A percentile compares a stretch with the other conserved stretches of the same genome.
These are phyloP conservation scores for Aspergillus biplanus DNA, from an alignment of 495 filamentous ascomycete genomes.

Conservation along the genomic window DNA sequence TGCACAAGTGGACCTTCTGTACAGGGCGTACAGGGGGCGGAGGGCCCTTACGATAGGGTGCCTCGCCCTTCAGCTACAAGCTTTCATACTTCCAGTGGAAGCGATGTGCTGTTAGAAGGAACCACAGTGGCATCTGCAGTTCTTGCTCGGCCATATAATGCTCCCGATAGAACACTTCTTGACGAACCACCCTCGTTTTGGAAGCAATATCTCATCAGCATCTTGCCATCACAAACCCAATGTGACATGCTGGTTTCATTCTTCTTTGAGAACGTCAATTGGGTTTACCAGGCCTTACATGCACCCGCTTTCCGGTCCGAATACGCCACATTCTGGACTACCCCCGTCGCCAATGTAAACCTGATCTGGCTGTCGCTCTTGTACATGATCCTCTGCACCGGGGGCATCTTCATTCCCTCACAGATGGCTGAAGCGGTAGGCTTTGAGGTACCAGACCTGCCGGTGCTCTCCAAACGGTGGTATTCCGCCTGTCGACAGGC, in stretches of 20 bases:
- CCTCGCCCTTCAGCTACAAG: background rate
- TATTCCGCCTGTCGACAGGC: background rate
- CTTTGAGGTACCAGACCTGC: background rate
- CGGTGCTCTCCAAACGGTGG: background rate
- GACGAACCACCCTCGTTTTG: background rate
- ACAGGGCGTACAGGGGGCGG: background rate
- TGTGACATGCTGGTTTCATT: background rate
- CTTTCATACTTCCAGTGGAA: background rate
- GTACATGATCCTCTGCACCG: background rate
- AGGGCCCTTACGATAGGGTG: background rate
- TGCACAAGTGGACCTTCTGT: background rate
- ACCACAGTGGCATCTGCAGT: background rate
- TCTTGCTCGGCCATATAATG: background rate
- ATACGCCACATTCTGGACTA: background rate
- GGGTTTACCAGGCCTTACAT: background rate
- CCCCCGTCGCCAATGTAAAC: background rate
- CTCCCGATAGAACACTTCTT: background rate
- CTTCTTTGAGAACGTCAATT: slow-evolving; percentile 1
- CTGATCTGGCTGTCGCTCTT: background rate
- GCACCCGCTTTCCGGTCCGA: background rate
- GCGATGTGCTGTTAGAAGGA: background rate
- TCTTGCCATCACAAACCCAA: background rate
- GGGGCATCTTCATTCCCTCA: background rate
- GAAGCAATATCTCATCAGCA: background rate
- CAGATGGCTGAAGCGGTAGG: background rate